A percentile compares a stretch with the other conserved stretches of the same genome.
Conservation (phyloP, 306 rosid species). For the Sophora flavescens region DNA sequence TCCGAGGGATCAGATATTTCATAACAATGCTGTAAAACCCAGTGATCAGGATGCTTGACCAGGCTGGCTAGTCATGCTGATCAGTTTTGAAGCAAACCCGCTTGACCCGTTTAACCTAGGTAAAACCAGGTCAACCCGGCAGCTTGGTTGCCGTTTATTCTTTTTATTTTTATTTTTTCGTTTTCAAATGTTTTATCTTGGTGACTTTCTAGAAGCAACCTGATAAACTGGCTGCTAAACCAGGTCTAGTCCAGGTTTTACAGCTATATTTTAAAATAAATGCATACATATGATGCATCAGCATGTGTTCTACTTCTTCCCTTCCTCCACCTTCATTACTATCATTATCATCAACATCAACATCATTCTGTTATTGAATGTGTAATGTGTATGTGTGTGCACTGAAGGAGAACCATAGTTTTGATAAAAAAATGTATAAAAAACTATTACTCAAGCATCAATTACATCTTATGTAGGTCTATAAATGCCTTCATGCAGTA, state of each 20-base stretch:
- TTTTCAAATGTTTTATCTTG: background rate
- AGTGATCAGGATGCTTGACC: background rate
- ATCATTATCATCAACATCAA: background rate
- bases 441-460: slow-evolving; percentile 30
- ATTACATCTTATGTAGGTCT: slow-evolving; percentile 4
- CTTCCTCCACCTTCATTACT: slow-evolving; percentile 18
- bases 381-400: background rate
- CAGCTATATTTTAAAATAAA: background rate
- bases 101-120: background rate
- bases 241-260: background rate
- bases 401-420: slow-evolving; percentile 7
- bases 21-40: slow-evolving; percentile 3
- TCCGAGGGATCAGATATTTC: slow-evolving; percentile 39
- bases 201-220: background rate
- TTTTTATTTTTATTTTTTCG: no score
- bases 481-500: slow-evolving; percentile 29
- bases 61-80: slow-evolving; percentile 11
- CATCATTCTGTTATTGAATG: slow-evolving; percentile 3
- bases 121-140: background rate
- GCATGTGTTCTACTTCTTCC: slow-evolving; percentile 28
- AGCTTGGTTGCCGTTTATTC: background rate
- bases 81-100: background rate
- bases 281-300: background rate
- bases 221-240: slow-evolving; percentile 3
- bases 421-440: background rate